Conservation (phyloP, 805 yeast genomes). For the Nakazawaea molendinolei region DNA sequence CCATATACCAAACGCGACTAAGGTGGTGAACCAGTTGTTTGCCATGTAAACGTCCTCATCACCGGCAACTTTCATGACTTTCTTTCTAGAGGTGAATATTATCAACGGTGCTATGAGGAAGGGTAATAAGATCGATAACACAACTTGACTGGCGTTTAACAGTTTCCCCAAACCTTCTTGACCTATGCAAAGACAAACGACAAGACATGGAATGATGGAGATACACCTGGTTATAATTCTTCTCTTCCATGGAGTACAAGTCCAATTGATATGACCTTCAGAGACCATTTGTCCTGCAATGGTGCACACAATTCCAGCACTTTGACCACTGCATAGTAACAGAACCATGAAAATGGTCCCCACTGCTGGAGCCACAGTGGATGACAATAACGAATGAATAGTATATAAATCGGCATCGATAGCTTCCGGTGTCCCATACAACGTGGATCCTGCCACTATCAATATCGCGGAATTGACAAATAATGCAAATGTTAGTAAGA, state of each 20-base stretch:
- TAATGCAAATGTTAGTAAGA: conserved; percentile 70
- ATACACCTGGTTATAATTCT: conserved; percentile 65
- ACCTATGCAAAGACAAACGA: conserved; percentile 61
- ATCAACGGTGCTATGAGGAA: conserved; percentile 76
- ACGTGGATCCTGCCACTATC: conserved; percentile 69
- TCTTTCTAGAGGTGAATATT: conserved; percentile 62
- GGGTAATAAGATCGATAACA: conserved; percentile 69
- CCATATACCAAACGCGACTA: conserved; percentile 51
- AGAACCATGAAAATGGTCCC: conserved; percentile 83
- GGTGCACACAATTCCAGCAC: conserved; percentile 85
- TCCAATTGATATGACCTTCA: conserved; percentile 83
- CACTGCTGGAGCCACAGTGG: conserved; percentile 58
- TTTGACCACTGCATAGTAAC: conserved; percentile 67
- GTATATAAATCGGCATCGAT: conserved; percentile 71
- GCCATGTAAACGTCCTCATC: conserved; percentile 35
- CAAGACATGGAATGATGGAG: conserved; percentile 70
- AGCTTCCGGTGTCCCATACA: conserved; percentile 58
- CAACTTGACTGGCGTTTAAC: conserved; percentile 74
- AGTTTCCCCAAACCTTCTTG: conserved; percentile 61
- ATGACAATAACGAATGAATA: conserved; percentile 52
- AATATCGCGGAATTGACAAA: conserved; percentile 79
- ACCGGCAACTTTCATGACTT: conserved; percentile 51
- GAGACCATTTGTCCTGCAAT: conserved; percentile 86
- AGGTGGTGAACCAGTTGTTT: conserved; percentile 55
- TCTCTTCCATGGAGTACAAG: conserved; percentile 71